phyloP scores from a whole-genome alignment of 108 stramenopile species.

The Schizochytrium sp. region DNA sequence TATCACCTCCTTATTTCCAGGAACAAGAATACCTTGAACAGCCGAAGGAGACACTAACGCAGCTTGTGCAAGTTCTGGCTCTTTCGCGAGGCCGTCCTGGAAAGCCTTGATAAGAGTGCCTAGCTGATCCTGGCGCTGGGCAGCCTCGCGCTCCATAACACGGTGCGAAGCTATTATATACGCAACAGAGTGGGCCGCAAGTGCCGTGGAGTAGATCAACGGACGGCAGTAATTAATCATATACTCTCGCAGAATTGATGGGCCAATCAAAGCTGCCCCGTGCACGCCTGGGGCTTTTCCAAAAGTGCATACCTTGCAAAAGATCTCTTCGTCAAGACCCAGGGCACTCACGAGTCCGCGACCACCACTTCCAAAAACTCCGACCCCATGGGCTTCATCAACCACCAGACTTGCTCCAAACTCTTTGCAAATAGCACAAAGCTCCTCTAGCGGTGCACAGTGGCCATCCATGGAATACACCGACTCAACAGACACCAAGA shows the following conservation, averaged over 20 bases:
- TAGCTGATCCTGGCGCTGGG: constrained; percentile 73
- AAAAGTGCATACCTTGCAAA: constrained; percentile 90
- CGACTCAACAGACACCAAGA: constrained; percentile 89
- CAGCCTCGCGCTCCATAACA: constrained; percentile 79
- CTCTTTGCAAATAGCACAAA: constrained; percentile 78
- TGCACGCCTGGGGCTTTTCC: constrained; percentile 97
- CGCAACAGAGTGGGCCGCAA: constrained; percentile 85
- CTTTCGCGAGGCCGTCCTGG: constrained; percentile 27
- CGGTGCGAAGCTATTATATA: constrained; percentile 84
- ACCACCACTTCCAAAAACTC: constrained; percentile 83
- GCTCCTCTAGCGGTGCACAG: constrained; percentile 84
- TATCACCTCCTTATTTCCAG: constrained; percentile 83
- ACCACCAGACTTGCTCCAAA: constrained; percentile 80
- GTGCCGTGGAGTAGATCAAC: constrained; percentile 92
- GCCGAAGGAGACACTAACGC: constrained; percentile 81
- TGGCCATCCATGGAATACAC: constrained; percentile 99
- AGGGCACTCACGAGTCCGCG: constrained; percentile 80
- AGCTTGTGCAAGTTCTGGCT: constrained; percentile 57
- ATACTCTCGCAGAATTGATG: constrained; percentile 79
- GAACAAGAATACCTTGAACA: constrained; percentile 91
- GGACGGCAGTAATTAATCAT: constrained; percentile 92
- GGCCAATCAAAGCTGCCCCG: constrained; percentile 88
- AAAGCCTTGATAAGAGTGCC: constrained; percentile 63
- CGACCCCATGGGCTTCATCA: constrained; percentile 91
- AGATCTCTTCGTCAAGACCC: constrained; percentile 84